Conservation (phyloP, 148 eudicot genomes). For the Persicaria maculosa region DNA sequence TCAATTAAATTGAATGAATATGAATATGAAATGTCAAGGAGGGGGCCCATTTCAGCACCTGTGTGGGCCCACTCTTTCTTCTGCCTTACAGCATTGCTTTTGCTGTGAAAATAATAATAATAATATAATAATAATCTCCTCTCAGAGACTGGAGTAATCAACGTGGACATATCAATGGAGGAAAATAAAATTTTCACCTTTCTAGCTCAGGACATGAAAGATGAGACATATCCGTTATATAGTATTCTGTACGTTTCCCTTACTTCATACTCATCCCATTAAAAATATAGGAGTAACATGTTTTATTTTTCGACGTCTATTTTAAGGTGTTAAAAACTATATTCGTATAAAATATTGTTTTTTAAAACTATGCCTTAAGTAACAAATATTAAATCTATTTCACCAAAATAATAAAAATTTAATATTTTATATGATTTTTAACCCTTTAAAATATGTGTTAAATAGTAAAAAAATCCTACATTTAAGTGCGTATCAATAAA, state of each 20-base stretch:
- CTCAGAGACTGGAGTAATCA: constrained; percentile 1
- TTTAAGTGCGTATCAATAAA: too few species aligned
- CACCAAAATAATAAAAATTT: too few species aligned
- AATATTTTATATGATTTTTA: too few species aligned
- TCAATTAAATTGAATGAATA: constrained; percentile 24
- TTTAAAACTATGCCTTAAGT: too few species aligned
- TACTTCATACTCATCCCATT: neutral
- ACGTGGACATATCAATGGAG: constrained; percentile 27
- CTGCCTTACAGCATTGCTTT: neutral
- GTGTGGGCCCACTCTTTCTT: neutral
- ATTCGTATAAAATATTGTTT: too few species aligned
- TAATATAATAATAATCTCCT: neutral
- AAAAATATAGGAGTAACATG: too few species aligned
- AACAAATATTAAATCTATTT: too few species aligned
- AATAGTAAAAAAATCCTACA: too few species aligned
- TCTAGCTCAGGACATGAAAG: constrained; percentile 14
- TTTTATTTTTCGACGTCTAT: too few species aligned
- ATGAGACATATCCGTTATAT: constrained; percentile 22
- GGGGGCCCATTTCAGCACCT: constrained; percentile 13
- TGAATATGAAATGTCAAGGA: constrained; percentile 27
- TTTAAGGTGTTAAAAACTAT: too few species aligned
- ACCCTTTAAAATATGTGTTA: too few species aligned
- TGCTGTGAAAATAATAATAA: neutral
- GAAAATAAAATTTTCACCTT: constrained; percentile 6
- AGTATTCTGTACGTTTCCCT: neutral